Evolutionary conservation across 2,329 filamentous ascomycete genomes (phyloP).

Genomic region (Gyromitra esculenta): DNA sequence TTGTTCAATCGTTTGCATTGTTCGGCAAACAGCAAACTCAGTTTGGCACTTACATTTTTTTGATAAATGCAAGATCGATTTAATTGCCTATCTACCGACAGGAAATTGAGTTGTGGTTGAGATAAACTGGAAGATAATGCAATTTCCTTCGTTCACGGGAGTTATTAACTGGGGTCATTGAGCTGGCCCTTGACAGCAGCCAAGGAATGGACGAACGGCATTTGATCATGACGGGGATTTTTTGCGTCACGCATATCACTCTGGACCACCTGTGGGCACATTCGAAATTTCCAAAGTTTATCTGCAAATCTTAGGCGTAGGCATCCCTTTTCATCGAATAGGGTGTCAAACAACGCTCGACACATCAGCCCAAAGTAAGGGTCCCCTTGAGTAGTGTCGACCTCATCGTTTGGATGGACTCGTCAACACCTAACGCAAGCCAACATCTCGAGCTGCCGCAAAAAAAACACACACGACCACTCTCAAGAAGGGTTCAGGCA

Average conservation of each 20-base stretch:
- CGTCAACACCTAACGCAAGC: neutral
- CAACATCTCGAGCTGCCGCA: neutral
- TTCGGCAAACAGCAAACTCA: neutral
- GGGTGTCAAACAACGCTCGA: neutral
- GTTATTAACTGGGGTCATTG: neutral
- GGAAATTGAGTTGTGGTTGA: constrained; percentile 12
- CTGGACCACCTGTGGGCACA: neutral
- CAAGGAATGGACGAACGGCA: constrained; percentile 8
- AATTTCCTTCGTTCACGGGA: constrained; percentile 2
- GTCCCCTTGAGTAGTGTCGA: neutral
- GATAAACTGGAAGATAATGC: neutral
- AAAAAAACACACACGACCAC: neutral
- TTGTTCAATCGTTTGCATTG: neutral
- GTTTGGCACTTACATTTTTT: neutral
- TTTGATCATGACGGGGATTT: constrained; percentile 6
- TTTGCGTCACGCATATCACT: constrained; percentile 8
- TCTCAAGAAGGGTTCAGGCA: neutral
- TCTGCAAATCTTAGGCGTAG: neutral
- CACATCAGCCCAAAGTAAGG: neutral
- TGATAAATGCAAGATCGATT: constrained; percentile 25
- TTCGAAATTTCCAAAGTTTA: constrained; percentile 12
- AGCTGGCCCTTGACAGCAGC: neutral
- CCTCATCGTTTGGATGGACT: neutral
- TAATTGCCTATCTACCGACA: constrained; percentile 16
- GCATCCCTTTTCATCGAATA: neutral